phyloP scores from a whole-genome alignment of 1,284 basidiomycete species.

The Stygiomarasmius scandens region DNA sequence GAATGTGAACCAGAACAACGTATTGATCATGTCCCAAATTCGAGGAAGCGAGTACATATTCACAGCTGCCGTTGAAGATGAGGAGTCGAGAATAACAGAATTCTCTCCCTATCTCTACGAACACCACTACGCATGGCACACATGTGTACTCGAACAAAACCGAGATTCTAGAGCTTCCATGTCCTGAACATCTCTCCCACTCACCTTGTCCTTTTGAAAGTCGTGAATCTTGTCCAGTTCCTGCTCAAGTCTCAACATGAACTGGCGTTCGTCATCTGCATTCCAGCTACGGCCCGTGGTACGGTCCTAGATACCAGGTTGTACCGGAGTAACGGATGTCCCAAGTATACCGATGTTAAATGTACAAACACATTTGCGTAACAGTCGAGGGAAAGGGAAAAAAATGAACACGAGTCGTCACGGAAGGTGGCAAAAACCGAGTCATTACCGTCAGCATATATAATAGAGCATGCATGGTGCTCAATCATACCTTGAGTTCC shows the following conservation, averaged over 20 bases:
- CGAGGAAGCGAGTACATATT: too few species aligned
- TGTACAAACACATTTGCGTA: not conserved
- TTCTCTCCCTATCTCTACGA: too few species aligned
- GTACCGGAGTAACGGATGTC: not conserved
- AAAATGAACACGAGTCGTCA: not conserved
- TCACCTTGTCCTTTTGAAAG: constrained; percentile 91
- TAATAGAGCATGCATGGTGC: constrained; percentile 14
- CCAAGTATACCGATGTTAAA: not conserved
- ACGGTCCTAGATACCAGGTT: constrained; percentile 44
- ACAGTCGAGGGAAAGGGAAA: not conserved
- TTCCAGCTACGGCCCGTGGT: constrained; percentile 71
- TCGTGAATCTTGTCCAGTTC: constrained; percentile 96
- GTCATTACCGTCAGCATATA: not conserved
- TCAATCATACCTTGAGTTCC: constrained; percentile 73
- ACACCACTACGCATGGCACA: too few species aligned
- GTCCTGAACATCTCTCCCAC: constrained; percentile 17
- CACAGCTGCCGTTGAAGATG: too few species aligned
- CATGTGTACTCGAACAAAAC: too few species aligned
- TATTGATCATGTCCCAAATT: not conserved
- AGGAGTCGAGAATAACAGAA: too few species aligned
- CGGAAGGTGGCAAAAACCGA: constrained; percentile 3
- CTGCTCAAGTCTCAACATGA: constrained; percentile 76
- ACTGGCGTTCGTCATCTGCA: constrained; percentile 79
- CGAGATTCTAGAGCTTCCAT: too few species aligned
- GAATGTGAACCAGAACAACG: constrained; percentile 4